A percentile compares a stretch with the other conserved stretches of the same genome.
phyloP scores from a whole-genome alignment of 1,284 basidiomycete species.

The Malassezia pachydermatis region DNA sequence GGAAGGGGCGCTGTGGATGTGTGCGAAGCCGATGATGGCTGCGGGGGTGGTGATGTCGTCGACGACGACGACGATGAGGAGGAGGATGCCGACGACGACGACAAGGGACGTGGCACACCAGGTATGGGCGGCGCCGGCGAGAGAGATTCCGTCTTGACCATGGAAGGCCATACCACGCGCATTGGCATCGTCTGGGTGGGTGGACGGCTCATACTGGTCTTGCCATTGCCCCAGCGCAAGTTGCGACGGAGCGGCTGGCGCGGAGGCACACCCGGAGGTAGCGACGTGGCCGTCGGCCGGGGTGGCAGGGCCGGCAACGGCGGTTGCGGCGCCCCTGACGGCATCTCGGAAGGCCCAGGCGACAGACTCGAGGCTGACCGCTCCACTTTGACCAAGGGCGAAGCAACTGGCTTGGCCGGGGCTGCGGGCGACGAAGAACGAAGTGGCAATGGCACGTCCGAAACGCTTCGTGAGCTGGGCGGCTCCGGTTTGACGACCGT shows the following conservation, averaged over 20 bases:
- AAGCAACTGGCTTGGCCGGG: neutral
- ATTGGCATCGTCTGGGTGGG: neutral
- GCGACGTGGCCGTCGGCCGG: no score
- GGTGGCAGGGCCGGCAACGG: no score
- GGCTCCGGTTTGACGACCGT: neutral
- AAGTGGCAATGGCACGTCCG: neutral
- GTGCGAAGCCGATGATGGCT: no score
- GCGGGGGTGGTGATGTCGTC: no score
- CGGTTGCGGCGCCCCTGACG: conserved; percentile 12
- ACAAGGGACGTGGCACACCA: neutral
- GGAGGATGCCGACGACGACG: neutral
- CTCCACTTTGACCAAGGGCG: neutral
- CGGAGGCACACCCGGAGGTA: conserved; percentile 12
- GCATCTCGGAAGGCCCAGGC: neutral
- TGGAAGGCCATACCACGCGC: neutral
- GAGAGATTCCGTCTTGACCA: neutral
- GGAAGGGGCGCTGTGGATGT: no score
- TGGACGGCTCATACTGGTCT: conserved; percentile 32
- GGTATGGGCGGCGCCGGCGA: neutral
- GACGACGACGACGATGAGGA: no score
- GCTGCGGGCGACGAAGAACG: neutral
- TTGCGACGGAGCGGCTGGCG: conserved; percentile 43
- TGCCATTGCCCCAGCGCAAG: conserved; percentile 43
- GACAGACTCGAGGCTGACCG: neutral
- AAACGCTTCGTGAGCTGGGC: neutral